These are phyloP conservation scores for Euphorbia lathyris DNA, from an alignment of 345 rosid species.

Conservation along the genomic window DNA sequence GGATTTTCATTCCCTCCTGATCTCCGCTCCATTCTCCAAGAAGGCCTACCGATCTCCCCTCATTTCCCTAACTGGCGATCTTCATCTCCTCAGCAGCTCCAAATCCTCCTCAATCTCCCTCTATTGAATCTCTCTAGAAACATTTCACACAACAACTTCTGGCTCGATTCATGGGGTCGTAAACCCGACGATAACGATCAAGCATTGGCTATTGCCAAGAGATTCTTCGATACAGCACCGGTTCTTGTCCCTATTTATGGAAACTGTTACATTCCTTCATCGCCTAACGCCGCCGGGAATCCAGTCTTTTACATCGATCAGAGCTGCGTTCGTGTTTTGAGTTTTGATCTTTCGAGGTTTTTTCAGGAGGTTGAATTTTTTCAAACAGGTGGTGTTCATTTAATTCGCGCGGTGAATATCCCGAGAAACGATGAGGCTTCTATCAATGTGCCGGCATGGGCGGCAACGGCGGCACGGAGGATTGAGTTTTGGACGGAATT, in stretches of 20 bases:
- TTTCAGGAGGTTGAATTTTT: conserved; percentile 42
- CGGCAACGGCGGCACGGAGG: conserved; percentile 39
- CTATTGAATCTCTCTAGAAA: conserved; percentile 41
- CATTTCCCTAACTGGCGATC: conserved; percentile 82
- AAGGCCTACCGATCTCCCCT: conserved; percentile 70
- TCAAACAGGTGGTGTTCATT: conserved; percentile 13
- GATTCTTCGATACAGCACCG: conserved; percentile 41
- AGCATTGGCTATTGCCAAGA: conserved; percentile 31
- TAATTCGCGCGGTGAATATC: neutral
- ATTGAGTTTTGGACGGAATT: conserved; percentile 76
- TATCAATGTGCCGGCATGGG: conserved; percentile 52
- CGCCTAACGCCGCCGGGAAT: conserved; percentile 55
- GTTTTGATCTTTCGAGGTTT: conserved; percentile 61
- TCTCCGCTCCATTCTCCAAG: conserved; percentile 74
- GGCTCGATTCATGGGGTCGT: conserved; percentile 76
- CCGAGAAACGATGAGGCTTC: neutral
- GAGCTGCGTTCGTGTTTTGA: conserved; percentile 43
- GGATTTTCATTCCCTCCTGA: conserved; percentile 76
- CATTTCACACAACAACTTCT: conserved; percentile 44
- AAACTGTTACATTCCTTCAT: conserved; percentile 60
- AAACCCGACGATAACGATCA: conserved; percentile 31
- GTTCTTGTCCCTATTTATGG: conserved; percentile 58
- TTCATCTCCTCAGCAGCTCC: conserved; percentile 59
- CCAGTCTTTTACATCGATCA: conserved; percentile 67
- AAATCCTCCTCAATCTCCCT: conserved; percentile 50